Conservation (phyloP, 768 basidiomycete genomes). For the Naganishia antarctica region DNA sequence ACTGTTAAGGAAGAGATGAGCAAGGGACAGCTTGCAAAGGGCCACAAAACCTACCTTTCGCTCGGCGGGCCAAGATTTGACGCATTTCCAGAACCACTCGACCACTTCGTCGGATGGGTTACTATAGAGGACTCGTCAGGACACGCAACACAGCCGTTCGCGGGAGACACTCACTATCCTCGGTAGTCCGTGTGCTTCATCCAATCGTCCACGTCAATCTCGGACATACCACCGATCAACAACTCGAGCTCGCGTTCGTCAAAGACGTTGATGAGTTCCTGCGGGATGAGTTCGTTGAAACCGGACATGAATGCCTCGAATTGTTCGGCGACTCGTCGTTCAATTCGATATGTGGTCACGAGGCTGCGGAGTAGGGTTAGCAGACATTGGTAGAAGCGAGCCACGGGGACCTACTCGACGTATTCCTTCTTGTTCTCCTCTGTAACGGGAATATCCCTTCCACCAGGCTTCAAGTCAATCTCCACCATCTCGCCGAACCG, state of each 20-base stretch:
- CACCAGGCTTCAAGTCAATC: conserved; percentile 86
- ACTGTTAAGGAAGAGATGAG: conserved; percentile 44
- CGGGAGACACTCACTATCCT: conserved; percentile 49
- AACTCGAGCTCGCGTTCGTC: conserved; percentile 89
- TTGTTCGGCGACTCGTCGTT: conserved; percentile 93
- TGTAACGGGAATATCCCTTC: conserved; percentile 78
- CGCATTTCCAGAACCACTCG: conserved; percentile 99
- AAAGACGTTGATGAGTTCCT: conserved; percentile 95
- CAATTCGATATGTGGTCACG: conserved; percentile 95
- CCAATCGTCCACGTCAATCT: conserved; percentile 99
- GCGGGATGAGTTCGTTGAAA: conserved; percentile 97
- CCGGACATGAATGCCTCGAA: conserved; percentile 99
- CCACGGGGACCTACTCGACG: conserved; percentile 59
- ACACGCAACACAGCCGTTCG: background rate
- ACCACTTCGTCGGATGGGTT: conserved; percentile 57
- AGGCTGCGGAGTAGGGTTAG: conserved; percentile 44
- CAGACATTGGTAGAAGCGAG: background rate
- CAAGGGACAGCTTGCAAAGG: background rate
- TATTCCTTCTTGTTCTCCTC: conserved; percentile 99
- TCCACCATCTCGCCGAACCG: conserved; percentile 98
- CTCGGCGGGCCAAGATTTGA: conserved; percentile 95
- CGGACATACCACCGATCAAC: conserved; percentile 98
- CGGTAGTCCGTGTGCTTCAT: conserved; percentile 98
- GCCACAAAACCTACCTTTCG: conserved; percentile 58
- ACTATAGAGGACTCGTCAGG: conserved; percentile 22